phyloP scores from a whole-genome alignment of 352 stramenopile species.

The Pythium aquatile region DNA sequence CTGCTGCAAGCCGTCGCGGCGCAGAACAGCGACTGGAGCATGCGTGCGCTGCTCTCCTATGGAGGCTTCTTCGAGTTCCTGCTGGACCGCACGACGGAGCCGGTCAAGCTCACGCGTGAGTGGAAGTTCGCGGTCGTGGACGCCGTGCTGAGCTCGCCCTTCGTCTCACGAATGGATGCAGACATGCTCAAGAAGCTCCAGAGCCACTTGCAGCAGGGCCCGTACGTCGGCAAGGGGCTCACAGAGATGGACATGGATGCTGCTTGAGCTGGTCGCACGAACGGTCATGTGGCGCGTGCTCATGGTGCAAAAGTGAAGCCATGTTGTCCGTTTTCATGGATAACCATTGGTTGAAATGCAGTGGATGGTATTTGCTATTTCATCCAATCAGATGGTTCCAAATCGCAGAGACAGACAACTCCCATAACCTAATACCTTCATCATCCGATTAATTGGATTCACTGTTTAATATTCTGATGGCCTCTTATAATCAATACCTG shows the following conservation, averaged over 20 bases:
- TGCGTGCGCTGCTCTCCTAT: slow-evolving; percentile 64
- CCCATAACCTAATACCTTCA: slow-evolving; percentile 5
- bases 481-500: not conserved
- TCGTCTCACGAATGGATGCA: slow-evolving; percentile 51
- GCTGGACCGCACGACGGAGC: slow-evolving; percentile 75
- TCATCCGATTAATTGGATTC: not conserved
- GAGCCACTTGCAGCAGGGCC: slow-evolving; percentile 49
- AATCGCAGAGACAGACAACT: slow-evolving; percentile 5
- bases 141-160: slow-evolving; percentile 66
- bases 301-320: slow-evolving; percentile 16
- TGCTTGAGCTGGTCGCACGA: slow-evolving; percentile 24
- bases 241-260: slow-evolving; percentile 69
- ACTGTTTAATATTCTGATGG: not conserved
- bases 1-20: slow-evolving; percentile 75
- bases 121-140: slow-evolving; percentile 90
- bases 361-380: not conserved
- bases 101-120: slow-evolving; percentile 80
- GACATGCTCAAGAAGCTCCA: slow-evolving; percentile 57
- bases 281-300: no score
- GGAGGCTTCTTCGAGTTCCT: slow-evolving; percentile 86
- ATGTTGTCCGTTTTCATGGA: not conserved
- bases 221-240: slow-evolving; percentile 53
- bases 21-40: slow-evolving; percentile 78
- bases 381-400: not conserved
- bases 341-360: slow-evolving; percentile 18